phyloP scores from a whole-genome alignment of 352 stramenopile genomes.

The Phytophthora fragariaefolia region DNA sequence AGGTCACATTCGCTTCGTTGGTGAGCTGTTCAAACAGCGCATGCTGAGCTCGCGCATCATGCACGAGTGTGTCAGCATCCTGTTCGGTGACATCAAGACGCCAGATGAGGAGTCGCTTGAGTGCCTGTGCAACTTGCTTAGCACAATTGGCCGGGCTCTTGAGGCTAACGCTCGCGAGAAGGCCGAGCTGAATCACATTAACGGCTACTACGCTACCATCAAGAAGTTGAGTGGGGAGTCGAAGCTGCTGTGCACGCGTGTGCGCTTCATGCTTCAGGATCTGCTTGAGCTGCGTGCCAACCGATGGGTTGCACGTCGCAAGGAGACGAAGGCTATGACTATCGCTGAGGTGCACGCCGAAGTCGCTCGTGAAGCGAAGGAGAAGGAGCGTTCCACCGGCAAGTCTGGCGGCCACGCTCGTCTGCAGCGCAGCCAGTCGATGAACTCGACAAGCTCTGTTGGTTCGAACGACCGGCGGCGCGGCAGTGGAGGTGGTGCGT shows the following conservation, averaged over 20 bases:
- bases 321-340: conserved; percentile 87
- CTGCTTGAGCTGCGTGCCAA: conserved; percentile 80
- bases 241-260: conserved; percentile 73
- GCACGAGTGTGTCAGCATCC: conserved; percentile 88
- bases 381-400: conserved; percentile 61
- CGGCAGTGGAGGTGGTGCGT: conserved; percentile 51
- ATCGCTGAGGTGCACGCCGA: conserved; percentile 84
- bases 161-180: conserved; percentile 66
- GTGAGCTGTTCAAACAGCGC: conserved; percentile 96
- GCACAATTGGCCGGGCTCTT: conserved; percentile 92
- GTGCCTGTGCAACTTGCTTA: conserved; percentile 95
- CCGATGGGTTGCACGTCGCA: conserved; percentile 75
- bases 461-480: conserved; percentile 49
- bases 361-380: conserved; percentile 69
- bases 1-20: conserved; percentile 96
- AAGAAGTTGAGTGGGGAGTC: conserved; percentile 71
- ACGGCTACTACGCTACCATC: conserved; percentile 74
- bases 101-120: conserved; percentile 96
- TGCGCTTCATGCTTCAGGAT: conserved; percentile 88
- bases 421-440: conserved; percentile 72
- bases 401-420: conserved; percentile 43
- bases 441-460: conserved; percentile 41
- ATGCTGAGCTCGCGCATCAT: conserved; percentile 96
- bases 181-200: conserved; percentile 63
- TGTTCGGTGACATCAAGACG: conserved; percentile 81